A percentile compares a stretch with the other conserved stretches of the same genome.
Conservation (phyloP, 2,329 filamentous ascomycete genomes). For the Verruconis gallopava region DNA sequence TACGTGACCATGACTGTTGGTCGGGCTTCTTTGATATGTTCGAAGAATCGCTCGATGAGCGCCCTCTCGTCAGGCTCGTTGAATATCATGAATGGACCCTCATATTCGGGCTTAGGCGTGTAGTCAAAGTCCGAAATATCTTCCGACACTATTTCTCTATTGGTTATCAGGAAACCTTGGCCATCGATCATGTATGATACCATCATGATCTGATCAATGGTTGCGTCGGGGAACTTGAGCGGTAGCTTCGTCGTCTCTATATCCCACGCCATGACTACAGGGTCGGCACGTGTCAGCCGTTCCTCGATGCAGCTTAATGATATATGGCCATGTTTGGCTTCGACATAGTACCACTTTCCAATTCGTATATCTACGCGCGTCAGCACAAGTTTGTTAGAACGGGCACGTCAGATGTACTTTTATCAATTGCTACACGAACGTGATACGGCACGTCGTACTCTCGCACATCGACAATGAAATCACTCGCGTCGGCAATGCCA, state of each 20-base stretch:
- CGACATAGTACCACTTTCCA: slow-evolving; percentile 93
- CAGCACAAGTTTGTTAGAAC: not conserved
- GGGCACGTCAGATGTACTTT: slow-evolving; percentile 40
- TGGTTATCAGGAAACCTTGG: slow-evolving; percentile 94
- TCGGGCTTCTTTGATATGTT: slow-evolving; percentile 85
- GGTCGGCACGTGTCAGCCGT: slow-evolving; percentile 78
- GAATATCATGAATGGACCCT: slow-evolving; percentile 92
- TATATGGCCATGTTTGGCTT: slow-evolving; percentile 81
- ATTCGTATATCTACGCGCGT: slow-evolving; percentile 65
- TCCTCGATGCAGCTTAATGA: slow-evolving; percentile 78
- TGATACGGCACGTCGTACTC: slow-evolving; percentile 99
- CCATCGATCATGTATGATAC: slow-evolving; percentile 99
- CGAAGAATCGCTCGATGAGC: slow-evolving; percentile 81
- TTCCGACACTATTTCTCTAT: slow-evolving; percentile 93
- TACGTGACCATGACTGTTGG: slow-evolving; percentile 99
- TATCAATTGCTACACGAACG: slow-evolving; percentile 95
- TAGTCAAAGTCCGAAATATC: slow-evolving; percentile 98
- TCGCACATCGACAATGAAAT: slow-evolving; percentile 95
- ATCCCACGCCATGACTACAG: slow-evolving; percentile 97
- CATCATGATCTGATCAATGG: slow-evolving; percentile 98
- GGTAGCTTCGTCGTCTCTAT: slow-evolving; percentile 96
- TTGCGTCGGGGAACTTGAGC: slow-evolving; percentile 88
- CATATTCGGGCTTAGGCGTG: slow-evolving; percentile 92
- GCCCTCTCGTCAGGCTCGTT: slow-evolving; percentile 91
- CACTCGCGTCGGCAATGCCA: slow-evolving; percentile 76